A percentile compares a stretch with the other conserved stretches of the same genome.
Evolutionary conservation across 2,329 filamentous ascomycete genomes (phyloP).

Genomic region (Biscogniauxia mediterranea): DNA sequence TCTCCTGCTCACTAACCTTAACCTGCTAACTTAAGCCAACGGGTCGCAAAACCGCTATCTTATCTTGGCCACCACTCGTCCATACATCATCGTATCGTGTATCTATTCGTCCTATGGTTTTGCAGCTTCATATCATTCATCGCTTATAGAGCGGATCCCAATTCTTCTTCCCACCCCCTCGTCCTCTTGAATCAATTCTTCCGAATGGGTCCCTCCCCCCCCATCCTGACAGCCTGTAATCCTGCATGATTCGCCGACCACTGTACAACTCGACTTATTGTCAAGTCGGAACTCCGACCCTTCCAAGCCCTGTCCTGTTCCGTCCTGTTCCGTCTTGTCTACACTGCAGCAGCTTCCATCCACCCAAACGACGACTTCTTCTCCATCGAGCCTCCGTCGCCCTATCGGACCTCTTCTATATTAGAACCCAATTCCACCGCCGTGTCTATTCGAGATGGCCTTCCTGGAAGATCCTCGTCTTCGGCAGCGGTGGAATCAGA

Average conservation of each 20-base stretch:
- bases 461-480: conserved; percentile 80
- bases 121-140: neutral
- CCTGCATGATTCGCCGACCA: conserved; percentile 15
- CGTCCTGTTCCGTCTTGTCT: neutral
- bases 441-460: conserved; percentile 41
- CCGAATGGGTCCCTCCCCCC: conserved; percentile 5
- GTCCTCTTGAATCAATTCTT: neutral
- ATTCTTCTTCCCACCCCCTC: neutral
- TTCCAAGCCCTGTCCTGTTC: no score
- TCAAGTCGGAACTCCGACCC: conserved; percentile 16
- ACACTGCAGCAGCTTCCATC: neutral
- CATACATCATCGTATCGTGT: neutral
- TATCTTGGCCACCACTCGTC: neutral
- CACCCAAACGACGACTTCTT: neutral
- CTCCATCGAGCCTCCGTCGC: conserved; percentile 9
- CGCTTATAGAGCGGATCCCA: neutral
- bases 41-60: neutral
- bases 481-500: conserved; percentile 89
- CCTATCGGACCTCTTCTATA: conserved; percentile 6
- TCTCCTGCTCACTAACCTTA: neutral
- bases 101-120: neutral
- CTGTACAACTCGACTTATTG: conserved; percentile 13
- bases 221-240: conserved; percentile 10
- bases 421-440: conserved; percentile 4
- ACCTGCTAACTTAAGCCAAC: neutral